Percentiles rank a stretch among this genome's conserved stretches.
phyloP scores from a whole-genome alignment of 1,284 basidiomycete genomes.

The Hemileia vastatrix region DNA sequence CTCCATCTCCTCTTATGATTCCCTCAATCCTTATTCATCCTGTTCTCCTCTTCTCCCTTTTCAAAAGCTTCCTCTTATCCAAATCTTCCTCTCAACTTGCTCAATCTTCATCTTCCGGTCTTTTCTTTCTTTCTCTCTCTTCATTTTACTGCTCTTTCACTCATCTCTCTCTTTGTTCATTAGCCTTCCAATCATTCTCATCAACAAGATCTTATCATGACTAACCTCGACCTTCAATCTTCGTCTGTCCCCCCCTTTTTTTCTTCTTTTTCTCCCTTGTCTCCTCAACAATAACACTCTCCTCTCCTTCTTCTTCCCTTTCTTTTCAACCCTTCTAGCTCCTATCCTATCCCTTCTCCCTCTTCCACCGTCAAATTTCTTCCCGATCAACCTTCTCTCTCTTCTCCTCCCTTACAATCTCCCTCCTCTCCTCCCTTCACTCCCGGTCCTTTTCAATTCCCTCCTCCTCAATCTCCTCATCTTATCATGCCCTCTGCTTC shows the following conservation, averaged over 20 bases:
- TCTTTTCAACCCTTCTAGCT: background rate
- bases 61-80: background rate
- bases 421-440: no score
- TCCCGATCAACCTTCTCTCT: conserved; percentile 1
- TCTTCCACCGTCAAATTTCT: background rate
- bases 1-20: background rate
- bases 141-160: background rate
- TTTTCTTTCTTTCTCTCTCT: background rate
- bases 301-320: background rate
- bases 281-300: background rate
- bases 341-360: no score
- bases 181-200: background rate
- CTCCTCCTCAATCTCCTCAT: conserved; percentile 52
- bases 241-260: background rate
- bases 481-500: conserved; percentile 63
- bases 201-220: no score
- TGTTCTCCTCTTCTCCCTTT: background rate
- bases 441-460: conserved; percentile 49
- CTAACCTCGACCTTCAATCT: background rate
- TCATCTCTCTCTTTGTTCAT: background rate
- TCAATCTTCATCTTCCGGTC: background rate
- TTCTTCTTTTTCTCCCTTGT: background rate
- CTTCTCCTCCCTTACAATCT: background rate
- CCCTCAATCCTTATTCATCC: background rate
- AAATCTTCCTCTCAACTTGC: background rate